Conservation (phyloP, 192 early-diverging fungal genomes). For the Backusella tuberculispora region DNA sequence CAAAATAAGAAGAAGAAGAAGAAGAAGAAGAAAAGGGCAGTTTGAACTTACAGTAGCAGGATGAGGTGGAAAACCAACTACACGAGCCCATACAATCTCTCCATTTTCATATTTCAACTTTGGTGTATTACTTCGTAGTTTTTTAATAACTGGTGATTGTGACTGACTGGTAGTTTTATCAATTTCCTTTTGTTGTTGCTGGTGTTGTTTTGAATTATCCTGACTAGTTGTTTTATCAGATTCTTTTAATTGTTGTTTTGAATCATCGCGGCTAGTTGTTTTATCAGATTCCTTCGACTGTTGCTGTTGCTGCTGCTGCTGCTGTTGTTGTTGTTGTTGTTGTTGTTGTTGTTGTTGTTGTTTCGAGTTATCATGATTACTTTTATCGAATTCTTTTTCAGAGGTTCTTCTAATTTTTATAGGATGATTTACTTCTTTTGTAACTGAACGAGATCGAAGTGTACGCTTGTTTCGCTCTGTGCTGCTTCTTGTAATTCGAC, state of each 20-base stretch:
- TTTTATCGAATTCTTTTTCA: slow-evolving; percentile 2
- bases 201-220: neutral
- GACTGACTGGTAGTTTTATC: neutral
- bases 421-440: neutral
- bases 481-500: neutral
- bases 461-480: neutral
- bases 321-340: too few relatives aligned
- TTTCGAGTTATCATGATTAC: neutral
- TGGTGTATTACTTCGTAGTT: slow-evolving; percentile 8
- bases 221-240: neutral
- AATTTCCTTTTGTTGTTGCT: neutral
- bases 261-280: neutral
- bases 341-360: neutral
- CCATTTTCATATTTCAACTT: slow-evolving; percentile 27
- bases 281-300: neutral
- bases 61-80: slow-evolving; percentile 56
- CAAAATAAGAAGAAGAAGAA: neutral
- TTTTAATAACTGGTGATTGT: neutral
- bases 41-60: slow-evolving; percentile 49
- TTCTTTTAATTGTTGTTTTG: slow-evolving; percentile 4
- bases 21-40: neutral
- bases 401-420: neutral
- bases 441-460: neutral
- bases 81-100: slow-evolving; percentile 57
- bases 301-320: too few relatives aligned